A percentile compares a stretch with the other conserved stretches of the same genome.
Evolutionary conservation across 331 rosid genomes (phyloP).

Genomic region (Pyrus hybrid): DNA sequence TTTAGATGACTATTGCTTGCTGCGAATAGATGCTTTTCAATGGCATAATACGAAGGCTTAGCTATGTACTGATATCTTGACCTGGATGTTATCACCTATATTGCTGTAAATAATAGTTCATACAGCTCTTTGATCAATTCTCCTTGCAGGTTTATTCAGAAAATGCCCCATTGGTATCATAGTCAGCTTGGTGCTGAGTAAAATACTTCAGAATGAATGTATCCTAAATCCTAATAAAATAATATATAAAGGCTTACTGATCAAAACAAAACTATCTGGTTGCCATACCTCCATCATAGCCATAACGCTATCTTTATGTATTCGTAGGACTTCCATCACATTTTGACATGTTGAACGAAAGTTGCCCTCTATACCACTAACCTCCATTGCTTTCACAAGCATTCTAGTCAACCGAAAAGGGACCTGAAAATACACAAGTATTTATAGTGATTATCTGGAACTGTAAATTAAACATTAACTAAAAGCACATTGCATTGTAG

Average conservation of each 20-base stretch:
- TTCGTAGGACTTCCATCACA: constrained; percentile 91
- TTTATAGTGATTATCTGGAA: background rate
- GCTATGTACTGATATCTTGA: background rate
- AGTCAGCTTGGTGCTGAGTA: background rate
- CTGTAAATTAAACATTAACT: background rate
- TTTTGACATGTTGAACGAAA: constrained; percentile 97
- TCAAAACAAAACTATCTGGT: background rate
- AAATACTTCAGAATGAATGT: background rate
- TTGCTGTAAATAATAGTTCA: background rate
- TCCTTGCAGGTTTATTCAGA: background rate
- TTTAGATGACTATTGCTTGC: background rate
- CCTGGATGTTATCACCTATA: background rate
- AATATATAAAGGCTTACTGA: background rate
- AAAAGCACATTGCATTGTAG: background rate
- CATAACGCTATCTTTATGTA: constrained; percentile 85
- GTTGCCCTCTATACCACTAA: constrained; percentile 96
- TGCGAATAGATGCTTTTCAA: background rate
- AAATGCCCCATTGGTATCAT: background rate
- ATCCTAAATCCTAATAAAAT: background rate
- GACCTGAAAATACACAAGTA: constrained; percentile 40
- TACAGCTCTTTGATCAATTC: background rate
- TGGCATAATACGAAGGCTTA: background rate
- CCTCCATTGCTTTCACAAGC: constrained; percentile 99
- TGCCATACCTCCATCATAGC: constrained; percentile 97
- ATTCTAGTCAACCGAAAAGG: constrained; percentile 98